phyloP scores from a whole-genome alignment of 306 rosid species.

The Echinosophora koreensis region DNA sequence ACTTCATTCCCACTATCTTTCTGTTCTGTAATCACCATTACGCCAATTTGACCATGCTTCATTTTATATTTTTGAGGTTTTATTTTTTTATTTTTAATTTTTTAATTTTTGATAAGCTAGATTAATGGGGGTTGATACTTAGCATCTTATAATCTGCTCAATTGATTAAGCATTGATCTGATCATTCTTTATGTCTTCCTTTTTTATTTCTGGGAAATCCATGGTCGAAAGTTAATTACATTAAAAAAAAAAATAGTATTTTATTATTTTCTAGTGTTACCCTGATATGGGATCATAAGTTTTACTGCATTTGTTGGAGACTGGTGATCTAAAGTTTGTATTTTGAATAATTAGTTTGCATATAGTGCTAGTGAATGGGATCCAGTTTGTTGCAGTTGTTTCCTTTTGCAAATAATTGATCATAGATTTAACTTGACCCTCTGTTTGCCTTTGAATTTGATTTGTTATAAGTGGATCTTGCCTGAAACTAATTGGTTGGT shows the following conservation, averaged over 20 bases:
- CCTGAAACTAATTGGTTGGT: slow-evolving; percentile 28
- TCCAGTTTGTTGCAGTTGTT: slow-evolving; percentile 23
- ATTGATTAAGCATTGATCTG: slow-evolving; percentile 31
- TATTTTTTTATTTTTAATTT: too few species aligned
- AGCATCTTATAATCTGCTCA: background rate
- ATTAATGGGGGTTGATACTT: background rate
- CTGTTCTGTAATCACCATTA: too few species aligned
- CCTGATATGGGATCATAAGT: slow-evolving; percentile 15
- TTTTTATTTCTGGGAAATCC: slow-evolving; percentile 21
- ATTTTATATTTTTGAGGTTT: too few species aligned
- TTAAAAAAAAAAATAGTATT: background rate
- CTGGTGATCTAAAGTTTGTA: slow-evolving; percentile 46
- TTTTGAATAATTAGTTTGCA: slow-evolving; percentile 5
- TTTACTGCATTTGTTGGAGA: slow-evolving; percentile 23
- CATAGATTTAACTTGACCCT: background rate
- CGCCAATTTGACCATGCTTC: too few species aligned
- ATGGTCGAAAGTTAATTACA: background rate
- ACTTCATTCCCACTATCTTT: background rate
- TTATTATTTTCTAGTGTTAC: background rate
- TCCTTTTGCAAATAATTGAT: slow-evolving; percentile 7
- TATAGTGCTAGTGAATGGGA: slow-evolving; percentile 26
- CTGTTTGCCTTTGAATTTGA: slow-evolving; percentile 16
- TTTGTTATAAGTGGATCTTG: background rate
- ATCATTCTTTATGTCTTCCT: slow-evolving; percentile 19
- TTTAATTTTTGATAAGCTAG: too few species aligned